phyloP scores from a whole-genome alignment of 2,329 filamentous ascomycete genomes.

The Xylaria sp. region DNA sequence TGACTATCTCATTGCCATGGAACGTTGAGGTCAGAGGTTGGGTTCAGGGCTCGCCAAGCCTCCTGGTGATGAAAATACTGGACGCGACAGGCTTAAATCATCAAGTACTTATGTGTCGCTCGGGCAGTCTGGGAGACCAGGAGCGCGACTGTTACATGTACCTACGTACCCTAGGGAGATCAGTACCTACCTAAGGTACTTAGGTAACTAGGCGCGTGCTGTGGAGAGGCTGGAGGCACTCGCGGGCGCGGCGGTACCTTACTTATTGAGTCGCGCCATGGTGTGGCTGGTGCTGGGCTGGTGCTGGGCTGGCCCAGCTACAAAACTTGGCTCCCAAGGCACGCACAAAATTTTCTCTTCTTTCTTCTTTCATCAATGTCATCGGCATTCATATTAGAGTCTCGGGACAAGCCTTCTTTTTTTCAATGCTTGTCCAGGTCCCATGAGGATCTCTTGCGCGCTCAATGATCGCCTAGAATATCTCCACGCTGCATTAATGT shows the following conservation, averaged over 20 bases:
- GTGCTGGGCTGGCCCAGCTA: background rate
- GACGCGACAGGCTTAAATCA: background rate
- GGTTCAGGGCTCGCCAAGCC: slow-evolving; percentile 2
- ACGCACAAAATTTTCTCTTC: slow-evolving; percentile 39
- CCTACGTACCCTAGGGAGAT: too few species aligned
- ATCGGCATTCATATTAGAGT: slow-evolving; percentile 98
- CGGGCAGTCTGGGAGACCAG: too few species aligned
- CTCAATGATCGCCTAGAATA: slow-evolving; percentile 96
- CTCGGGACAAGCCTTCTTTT: slow-evolving; percentile 78
- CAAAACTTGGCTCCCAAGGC: slow-evolving; percentile 12
- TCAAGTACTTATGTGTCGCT: too few species aligned
- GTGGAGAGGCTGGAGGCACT: too few species aligned
- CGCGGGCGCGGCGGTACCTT: too few species aligned
- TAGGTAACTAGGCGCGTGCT: too few species aligned
- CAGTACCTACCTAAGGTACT: too few species aligned
- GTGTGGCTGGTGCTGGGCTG: slow-evolving; percentile 32
- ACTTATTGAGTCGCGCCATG: background rate
- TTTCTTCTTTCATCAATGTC: slow-evolving; percentile 71
- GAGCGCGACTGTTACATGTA: too few species aligned
- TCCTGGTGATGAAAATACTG: slow-evolving; percentile 17
- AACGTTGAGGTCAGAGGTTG: background rate
- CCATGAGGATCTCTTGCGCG: slow-evolving; percentile 83
- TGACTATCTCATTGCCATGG: background rate
- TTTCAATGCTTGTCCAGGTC: slow-evolving; percentile 92
- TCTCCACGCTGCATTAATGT: slow-evolving; percentile 74